Evolutionary conservation across 1,139 yeast species (phyloP).

Genomic region (Trichomonascaceae sp.): DNA sequence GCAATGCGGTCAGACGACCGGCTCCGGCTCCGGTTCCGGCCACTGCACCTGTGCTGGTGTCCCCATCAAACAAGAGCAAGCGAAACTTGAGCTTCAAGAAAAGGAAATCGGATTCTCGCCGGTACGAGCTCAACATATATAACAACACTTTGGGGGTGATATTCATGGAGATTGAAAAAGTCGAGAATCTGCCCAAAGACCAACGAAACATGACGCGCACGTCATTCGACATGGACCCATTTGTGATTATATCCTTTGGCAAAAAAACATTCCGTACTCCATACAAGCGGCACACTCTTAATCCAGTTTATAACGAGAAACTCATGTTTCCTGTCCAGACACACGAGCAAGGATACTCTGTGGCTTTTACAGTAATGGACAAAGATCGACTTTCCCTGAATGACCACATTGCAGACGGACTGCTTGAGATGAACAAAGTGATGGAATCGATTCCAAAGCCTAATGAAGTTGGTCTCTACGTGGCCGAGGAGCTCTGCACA

Average conservation of each 20-base stretch:
- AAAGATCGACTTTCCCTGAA: slow-evolving; percentile 73
- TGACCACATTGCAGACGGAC: slow-evolving; percentile 62
- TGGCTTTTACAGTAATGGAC: slow-evolving; percentile 66
- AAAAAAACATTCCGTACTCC: slow-evolving; percentile 79
- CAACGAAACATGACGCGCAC: slow-evolving; percentile 36
- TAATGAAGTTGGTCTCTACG: slow-evolving; percentile 21
- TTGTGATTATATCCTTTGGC: slow-evolving; percentile 84
- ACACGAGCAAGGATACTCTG: slow-evolving; percentile 49
- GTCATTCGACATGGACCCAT: slow-evolving; percentile 93
- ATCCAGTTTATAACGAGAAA: slow-evolving; percentile 73
- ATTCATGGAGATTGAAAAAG: slow-evolving; percentile 62
- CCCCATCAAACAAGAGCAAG: slow-evolving; percentile 1
- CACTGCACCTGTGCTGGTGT: not conserved
- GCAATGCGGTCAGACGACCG: not conserved
- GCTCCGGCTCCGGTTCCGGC: not conserved
- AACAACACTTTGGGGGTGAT: slow-evolving; percentile 54
- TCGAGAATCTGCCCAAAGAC: slow-evolving; percentile 35
- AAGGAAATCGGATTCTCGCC: slow-evolving; percentile 5
- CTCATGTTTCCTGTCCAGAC: slow-evolving; percentile 65
- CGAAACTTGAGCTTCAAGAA: no score
- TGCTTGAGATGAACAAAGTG: slow-evolving; percentile 40
- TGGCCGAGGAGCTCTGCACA: slow-evolving; percentile 6
- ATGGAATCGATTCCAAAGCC: slow-evolving; percentile 26
- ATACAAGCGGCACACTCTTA: slow-evolving; percentile 69
- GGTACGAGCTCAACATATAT: slow-evolving; percentile 25